Conservation (phyloP, 1,284 basidiomycete species). For the Puccinia horiana region DNA sequence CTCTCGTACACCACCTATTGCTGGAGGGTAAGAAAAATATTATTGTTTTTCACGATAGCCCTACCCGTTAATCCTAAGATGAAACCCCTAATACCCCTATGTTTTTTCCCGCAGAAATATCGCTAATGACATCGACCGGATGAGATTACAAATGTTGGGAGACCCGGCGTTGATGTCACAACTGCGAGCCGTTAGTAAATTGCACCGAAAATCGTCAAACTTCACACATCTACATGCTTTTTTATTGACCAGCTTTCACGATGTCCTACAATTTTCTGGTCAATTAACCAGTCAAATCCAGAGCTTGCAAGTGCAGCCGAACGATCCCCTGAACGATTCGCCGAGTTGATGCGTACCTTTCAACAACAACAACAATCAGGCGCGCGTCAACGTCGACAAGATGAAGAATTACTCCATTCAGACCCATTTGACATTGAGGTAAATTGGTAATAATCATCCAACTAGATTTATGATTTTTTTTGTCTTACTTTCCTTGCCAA, state of each 20-base stretch:
- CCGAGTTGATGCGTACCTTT: constrained; percentile 70
- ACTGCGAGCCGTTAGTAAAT: constrained; percentile 66
- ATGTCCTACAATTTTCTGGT: constrained; percentile 50
- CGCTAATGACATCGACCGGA: constrained; percentile 75
- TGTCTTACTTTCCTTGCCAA: background rate
- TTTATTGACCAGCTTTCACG: constrained; percentile 51
- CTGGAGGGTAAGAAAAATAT: constrained; percentile 32
- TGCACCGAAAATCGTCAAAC: too few species aligned
- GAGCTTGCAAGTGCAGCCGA: constrained; percentile 75
- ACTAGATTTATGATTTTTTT: background rate
- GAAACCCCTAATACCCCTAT: background rate
- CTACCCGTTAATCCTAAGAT: too few species aligned
- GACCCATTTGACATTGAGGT: constrained; percentile 86
- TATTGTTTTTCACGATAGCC: too few species aligned
- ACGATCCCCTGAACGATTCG: constrained; percentile 71
- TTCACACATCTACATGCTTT: too few species aligned
- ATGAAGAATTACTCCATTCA: constrained; percentile 65
- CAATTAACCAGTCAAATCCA: constrained; percentile 67
- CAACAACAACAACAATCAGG: constrained; percentile 66
- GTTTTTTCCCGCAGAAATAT: constrained; percentile 26
- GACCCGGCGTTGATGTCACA: constrained; percentile 77
- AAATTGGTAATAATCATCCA: background rate
- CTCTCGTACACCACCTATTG: constrained; percentile 16
- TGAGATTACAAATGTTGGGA: constrained; percentile 81
- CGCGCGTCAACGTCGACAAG: constrained; percentile 62